phyloP scores from a whole-genome alignment of 1,284 basidiomycete species.

The Boletellus deceptivus region DNA sequence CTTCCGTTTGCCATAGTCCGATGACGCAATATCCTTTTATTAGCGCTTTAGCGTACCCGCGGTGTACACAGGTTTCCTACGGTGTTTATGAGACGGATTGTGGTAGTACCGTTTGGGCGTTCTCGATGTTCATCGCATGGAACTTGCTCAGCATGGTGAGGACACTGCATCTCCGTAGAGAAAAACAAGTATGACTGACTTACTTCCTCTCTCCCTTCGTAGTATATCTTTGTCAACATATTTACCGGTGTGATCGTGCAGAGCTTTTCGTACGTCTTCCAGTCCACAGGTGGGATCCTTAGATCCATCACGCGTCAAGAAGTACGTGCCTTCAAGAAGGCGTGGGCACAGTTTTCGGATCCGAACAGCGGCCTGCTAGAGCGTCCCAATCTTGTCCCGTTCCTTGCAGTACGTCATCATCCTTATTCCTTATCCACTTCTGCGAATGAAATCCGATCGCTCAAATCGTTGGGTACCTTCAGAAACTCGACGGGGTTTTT shows the following conservation, averaged over 20 bases:
- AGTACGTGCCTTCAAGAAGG: constrained; percentile 91
- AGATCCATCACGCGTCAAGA: constrained; percentile 85
- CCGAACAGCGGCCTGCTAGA: constrained; percentile 79
- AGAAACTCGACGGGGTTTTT: constrained; percentile 81
- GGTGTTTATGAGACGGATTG: constrained; percentile 75
- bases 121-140: constrained; percentile 91
- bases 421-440: neutral
- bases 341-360: constrained; percentile 87
- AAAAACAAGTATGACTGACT: too few species aligned
- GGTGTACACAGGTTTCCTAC: constrained; percentile 62
- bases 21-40: too few species aligned
- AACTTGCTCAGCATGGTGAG: constrained; percentile 93
- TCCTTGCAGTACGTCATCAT: constrained; percentile 69
- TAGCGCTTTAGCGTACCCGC: constrained; percentile 76
- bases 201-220: too few species aligned
- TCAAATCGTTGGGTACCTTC: neutral
- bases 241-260: constrained; percentile 96
- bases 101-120: constrained; percentile 85
- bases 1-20: neutral
- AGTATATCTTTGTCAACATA: constrained; percentile 96
- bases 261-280: constrained; percentile 96
- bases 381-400: constrained; percentile 69
- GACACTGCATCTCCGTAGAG: constrained; percentile 22
- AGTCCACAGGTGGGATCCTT: constrained; percentile 72
- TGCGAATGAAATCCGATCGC: neutral